Percentiles rank a stretch among this genome's conserved stretches.
Evolutionary conservation across 2,329 filamentous ascomycete genomes (phyloP).

Genomic region (Fusarium secorum): DNA sequence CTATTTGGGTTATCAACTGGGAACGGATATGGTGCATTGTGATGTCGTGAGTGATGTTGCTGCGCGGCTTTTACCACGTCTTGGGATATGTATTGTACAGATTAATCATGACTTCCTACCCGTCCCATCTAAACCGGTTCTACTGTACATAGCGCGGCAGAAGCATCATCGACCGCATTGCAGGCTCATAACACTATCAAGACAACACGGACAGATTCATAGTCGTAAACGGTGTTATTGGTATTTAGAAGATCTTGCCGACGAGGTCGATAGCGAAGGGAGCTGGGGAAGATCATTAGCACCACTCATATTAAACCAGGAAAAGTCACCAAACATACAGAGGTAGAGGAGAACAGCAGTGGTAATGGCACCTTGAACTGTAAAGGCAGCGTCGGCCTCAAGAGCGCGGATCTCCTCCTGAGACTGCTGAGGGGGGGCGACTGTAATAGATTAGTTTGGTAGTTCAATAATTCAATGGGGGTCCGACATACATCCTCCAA

Average conservation of each 20-base stretch:
- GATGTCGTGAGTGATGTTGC: slow-evolving; percentile 21
- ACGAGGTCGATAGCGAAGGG: slow-evolving; percentile 66
- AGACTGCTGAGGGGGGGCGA: slow-evolving; percentile 73
- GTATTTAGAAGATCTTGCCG: slow-evolving; percentile 52
- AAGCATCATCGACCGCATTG: slow-evolving; percentile 21
- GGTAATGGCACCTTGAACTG: slow-evolving; percentile 71
- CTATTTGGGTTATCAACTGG: neutral
- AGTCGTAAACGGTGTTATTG: neutral
- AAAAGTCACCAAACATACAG: slow-evolving; percentile 61
- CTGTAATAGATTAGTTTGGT: slow-evolving; percentile 49
- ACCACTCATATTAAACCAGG: neutral
- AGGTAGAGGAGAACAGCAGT: slow-evolving; percentile 76
- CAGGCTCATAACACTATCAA: slow-evolving; percentile 10
- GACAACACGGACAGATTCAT: neutral
- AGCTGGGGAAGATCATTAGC: slow-evolving; percentile 49
- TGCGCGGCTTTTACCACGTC: slow-evolving; percentile 26
- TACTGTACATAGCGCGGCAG: slow-evolving; percentile 37
- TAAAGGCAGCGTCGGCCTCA: slow-evolving; percentile 72
- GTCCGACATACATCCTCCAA: slow-evolving; percentile 65
- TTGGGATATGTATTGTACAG: slow-evolving; percentile 37
- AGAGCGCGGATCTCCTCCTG: slow-evolving; percentile 74
- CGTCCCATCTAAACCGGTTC: slow-evolving; percentile 29
- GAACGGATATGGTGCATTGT: slow-evolving; percentile 1
- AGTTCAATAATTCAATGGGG: neutral
- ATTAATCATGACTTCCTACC: slow-evolving; percentile 35